Percentiles rank a stretch among this genome's conserved stretches.
Conservation (phyloP, 2,329 filamentous ascomycete species). For the Fonsecaea pedrosoi region DNA sequence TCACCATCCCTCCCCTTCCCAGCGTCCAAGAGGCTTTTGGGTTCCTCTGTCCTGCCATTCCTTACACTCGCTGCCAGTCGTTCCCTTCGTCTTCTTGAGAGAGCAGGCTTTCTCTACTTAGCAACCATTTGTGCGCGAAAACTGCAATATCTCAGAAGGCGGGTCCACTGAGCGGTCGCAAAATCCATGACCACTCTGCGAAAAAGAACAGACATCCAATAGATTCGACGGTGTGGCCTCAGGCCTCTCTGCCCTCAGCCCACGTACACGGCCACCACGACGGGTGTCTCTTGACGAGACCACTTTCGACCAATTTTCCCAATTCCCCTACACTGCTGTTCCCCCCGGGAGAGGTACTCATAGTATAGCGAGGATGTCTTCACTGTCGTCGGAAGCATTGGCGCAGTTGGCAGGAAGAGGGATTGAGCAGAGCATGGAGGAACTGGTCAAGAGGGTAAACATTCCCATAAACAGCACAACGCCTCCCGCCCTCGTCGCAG, state of each 20-base stretch:
- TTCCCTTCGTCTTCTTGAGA: conserved; percentile 27
- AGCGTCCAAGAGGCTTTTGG: conserved; percentile 24
- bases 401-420: conserved; percentile 26
- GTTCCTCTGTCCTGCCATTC: conserved; percentile 29
- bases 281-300: conserved; percentile 6
- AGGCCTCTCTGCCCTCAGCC: conserved; percentile 20
- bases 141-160: conserved; percentile 21
- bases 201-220: conserved; percentile 27
- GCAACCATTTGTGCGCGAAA: conserved; percentile 12
- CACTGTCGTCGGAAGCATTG: conserved; percentile 22
- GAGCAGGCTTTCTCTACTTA: conserved; percentile 32
- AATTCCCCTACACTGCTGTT: neutral
- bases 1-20: conserved; percentile 9
- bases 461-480: conserved; percentile 63
- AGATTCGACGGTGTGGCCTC: conserved; percentile 18
- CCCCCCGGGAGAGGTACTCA: neutral
- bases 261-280: conserved; percentile 13
- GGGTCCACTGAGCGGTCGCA: conserved; percentile 26
- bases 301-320: neutral
- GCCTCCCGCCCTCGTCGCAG: conserved; percentile 62
- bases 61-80: conserved; percentile 32
- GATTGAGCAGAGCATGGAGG: conserved; percentile 24
- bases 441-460: conserved; percentile 58
- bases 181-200: conserved; percentile 20
- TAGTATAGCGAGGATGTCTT: conserved; percentile 21